Evolutionary conservation across 257 asterid genomes (phyloP).

Genomic region (Solanum acaule): DNA sequence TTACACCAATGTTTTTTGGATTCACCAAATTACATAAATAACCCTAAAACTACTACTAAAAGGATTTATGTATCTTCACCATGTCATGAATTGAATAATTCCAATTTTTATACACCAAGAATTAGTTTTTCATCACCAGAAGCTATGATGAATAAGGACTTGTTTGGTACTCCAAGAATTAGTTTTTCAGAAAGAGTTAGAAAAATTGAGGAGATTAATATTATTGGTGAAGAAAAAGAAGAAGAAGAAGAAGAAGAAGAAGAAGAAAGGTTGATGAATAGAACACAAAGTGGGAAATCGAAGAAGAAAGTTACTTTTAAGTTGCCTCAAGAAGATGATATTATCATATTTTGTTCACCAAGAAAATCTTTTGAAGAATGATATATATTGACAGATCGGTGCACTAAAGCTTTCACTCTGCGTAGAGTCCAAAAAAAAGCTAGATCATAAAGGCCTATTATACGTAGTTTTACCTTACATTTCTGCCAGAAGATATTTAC

Average conservation of each 20-base stretch:
- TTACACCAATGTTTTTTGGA: background rate
- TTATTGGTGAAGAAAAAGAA: background rate
- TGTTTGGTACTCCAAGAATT: slow-evolving; percentile 15
- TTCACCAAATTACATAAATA: background rate
- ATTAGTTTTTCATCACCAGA: slow-evolving; percentile 24
- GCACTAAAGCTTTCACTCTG: background rate
- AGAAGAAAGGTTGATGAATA: background rate
- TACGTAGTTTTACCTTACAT: too few species aligned
- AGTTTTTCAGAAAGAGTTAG: slow-evolving; percentile 16
- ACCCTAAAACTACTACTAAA: background rate
- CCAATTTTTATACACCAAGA: background rate
- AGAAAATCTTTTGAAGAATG: slow-evolving; percentile 2
- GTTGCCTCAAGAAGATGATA: slow-evolving; percentile 25
- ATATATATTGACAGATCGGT: background rate
- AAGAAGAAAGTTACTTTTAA: slow-evolving; percentile 23
- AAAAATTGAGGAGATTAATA: slow-evolving; percentile 1
- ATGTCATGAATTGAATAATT: background rate
- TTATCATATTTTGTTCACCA: slow-evolving; percentile 10
- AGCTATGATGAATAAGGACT: background rate
- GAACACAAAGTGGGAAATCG: background rate
- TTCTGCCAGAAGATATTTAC: too few species aligned
- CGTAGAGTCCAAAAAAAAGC: fast-evolving
- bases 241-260: too few species aligned
- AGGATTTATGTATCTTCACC: background rate
- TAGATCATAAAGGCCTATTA: too few species aligned